Base-by-base conservation (phyloP, 2,329 filamentous ascomycete species). In the Colletotrichum cereale region DNA sequence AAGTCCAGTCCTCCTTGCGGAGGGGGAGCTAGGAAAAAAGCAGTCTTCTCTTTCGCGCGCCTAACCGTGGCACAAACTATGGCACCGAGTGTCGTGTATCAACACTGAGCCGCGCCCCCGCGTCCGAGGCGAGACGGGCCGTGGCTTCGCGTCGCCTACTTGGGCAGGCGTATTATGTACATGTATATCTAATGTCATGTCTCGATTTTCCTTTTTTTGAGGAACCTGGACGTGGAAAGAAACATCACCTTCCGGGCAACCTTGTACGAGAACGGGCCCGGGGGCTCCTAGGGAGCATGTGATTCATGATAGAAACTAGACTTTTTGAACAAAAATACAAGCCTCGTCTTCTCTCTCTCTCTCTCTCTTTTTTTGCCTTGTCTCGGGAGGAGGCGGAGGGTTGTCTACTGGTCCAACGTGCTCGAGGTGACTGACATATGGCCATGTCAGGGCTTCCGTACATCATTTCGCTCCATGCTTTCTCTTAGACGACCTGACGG, bases 121-220 rank as follows among this genome's bases (percentile, higher is more conserved):
- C 34, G 58, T 55, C 38, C 57, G 40, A 38, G 58, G 24, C 38
- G 52, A 58, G 64, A 62, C 31, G 8, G 57, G 64, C 38, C 42
- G 58, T 24, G 52, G 57, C 36, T 58, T 42, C 63, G 60, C 66
- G 65, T 16, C 58, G 52, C 68, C 58, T 47, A 29, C 29, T 60
- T 68, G 65, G 66, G 68, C 68, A 29, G 58, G 44, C 68, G 57
- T 68, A 63, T 10, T 58, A 53, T 71, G 47, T 48, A 71, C 52
- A 68, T 68, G 68, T 71, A 71, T 71, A 71, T 71, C 52, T 71
- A 71, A 71, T 67, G 68, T 53, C 64, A 71, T 58, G 66, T 55
- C 64, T 55, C 65, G 65, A 57, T 53, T 18, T n/a, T 26, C 21
- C 44, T 47, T 31, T 53, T 34, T 60, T n/a, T n/a, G n/a, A 55